Base-by-base conservation (phyloP, 2,329 filamentous ascomycete species). In the Cladorrhinum sp. region DNA sequence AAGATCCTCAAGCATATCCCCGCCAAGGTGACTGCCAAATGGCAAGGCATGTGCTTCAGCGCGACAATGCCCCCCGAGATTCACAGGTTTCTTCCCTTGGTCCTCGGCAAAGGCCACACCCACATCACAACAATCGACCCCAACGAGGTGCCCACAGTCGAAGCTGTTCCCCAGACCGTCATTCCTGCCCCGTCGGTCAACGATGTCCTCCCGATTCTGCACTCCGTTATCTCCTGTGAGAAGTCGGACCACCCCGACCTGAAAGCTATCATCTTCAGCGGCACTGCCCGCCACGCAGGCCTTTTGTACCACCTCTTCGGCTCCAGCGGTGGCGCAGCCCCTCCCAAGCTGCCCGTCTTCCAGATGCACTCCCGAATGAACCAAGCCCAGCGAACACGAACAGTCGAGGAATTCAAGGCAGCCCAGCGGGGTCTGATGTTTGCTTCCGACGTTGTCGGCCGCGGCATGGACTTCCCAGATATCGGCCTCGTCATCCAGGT, bases 181-280 rank as follows among this genome's bases (percentile, higher is more conserved):
- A 82, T 94, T 62, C 77, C 79, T 26, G 79, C 92, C 65, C 80
- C 91, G n/a, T 81, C 85, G 2, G 80, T 96, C 55, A 80, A 90
- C 49, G 86, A 91, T 65, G 79, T 94, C 72, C 81, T 75, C 59
- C 80, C 77, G 68, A 84, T 73, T 55, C 80, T 88, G 67, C 79
- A 87, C 58, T 82, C 83, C 36, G 81, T 85, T 61, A 76, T 88
- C 18, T 74, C 76, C 2, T 72, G 78, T 59, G 81, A 84, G 64
- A 71, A 73, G 9, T 65, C 65, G 21, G 64, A 72, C 54, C 68
- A 72, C 10, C 73, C 76, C 5, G 80, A 82, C 1, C 93, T 96
- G 83, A 96, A 96, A 76, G 90, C 90, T 28, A 92, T 96, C 66
- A 77, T 94, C 36, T 96, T 94, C 75, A 89, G 89, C 65, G 88